Evolutionary conservation across 139 green algal species (phyloP).

Genomic region (Chlorokybus atmophyticus): DNA sequence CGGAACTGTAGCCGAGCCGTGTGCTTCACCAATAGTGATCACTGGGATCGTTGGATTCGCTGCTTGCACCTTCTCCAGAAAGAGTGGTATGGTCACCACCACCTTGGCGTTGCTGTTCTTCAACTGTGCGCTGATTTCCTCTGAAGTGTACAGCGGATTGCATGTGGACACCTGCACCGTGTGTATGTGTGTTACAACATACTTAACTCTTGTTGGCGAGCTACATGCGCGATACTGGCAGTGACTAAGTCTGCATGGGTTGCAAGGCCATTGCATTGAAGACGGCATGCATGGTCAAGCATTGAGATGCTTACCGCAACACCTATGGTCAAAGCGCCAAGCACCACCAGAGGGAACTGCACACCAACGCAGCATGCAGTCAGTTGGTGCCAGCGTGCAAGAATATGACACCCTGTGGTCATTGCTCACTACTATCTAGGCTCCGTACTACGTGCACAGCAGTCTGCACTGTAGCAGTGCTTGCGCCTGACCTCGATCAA

Average conservation of each 20-base stretch:
- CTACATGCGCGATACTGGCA: too few species aligned
- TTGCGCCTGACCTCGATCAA: slow-evolving; percentile 1
- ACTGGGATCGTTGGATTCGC: too few species aligned
- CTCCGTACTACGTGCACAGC: neutral
- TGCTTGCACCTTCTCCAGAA: neutral
- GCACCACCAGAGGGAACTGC: neutral
- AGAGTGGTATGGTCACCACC: neutral
- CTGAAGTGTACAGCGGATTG: neutral
- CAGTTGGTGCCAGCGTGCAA: neutral
- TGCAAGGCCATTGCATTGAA: too few species aligned
- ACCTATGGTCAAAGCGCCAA: neutral
- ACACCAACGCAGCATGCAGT: neutral
- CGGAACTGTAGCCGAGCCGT: too few species aligned
- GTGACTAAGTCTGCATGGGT: too few species aligned
- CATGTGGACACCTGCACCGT: neutral
- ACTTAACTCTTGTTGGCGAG: too few species aligned
- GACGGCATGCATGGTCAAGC: too few species aligned
- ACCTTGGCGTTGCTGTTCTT: neutral
- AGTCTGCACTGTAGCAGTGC: neutral
- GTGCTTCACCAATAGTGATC: too few species aligned
- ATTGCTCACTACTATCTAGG: neutral
- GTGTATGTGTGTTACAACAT: too few species aligned
- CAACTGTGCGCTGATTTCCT: neutral
- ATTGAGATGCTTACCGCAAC: too few species aligned
- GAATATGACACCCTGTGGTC: neutral